These are phyloP conservation scores for Geranium brycei DNA, from an alignment of 345 rosid genomes.

Conservation along the genomic window DNA sequence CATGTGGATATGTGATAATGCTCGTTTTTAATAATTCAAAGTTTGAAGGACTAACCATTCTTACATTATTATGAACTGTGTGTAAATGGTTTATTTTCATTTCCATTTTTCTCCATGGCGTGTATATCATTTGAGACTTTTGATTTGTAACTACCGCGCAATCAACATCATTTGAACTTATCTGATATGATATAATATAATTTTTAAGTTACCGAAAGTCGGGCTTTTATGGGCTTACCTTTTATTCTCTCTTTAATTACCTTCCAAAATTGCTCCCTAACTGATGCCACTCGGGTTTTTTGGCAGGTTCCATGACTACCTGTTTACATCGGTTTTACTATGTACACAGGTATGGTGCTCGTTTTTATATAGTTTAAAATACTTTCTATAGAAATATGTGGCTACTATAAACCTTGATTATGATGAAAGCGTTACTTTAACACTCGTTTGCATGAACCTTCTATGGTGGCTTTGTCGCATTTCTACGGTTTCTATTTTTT, in stretches of 20 bases:
- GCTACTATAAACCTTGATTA: slow-evolving; percentile 9
- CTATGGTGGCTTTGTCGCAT: slow-evolving; percentile 11
- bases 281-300: background rate
- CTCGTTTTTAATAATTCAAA: no score
- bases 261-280: slow-evolving; percentile 10
- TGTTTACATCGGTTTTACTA: background rate
- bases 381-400: slow-evolving; percentile 9
- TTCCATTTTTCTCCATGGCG: background rate
- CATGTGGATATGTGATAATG: background rate
- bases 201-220: background rate
- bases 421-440: slow-evolving; percentile 3
- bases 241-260: slow-evolving; percentile 3
- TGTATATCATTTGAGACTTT: background rate
- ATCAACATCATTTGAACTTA: background rate
- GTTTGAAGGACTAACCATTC: no score
- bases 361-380: slow-evolving; percentile 1
- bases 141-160: background rate
- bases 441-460: slow-evolving; percentile 2
- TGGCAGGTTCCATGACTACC: background rate
- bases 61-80: no score
- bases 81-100: background rate
- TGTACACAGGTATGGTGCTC: slow-evolving; percentile 6
- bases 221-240: slow-evolving; percentile 2
- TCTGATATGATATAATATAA: background rate
- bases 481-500: slow-evolving; percentile 1